Base-by-base conservation (phyloP, 2,329 filamentous ascomycete species). In the Grosmannia clavigera region DNA sequence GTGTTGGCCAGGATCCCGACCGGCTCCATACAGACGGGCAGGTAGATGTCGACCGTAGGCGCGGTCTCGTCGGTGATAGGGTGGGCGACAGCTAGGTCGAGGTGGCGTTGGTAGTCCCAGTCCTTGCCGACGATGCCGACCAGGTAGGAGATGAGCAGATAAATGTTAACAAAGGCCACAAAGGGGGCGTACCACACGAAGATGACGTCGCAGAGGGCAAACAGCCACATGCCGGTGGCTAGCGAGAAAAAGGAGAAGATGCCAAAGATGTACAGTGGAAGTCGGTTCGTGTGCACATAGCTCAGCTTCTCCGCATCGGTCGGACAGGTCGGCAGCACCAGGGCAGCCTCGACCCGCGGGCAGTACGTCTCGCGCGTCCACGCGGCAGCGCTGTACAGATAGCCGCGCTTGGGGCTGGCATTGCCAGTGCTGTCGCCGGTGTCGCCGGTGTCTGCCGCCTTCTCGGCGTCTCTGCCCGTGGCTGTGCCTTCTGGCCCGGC, bases 161-260 rank as follows among this genome's bases (percentile, higher is more conserved):
- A 60, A 12, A 60, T 46, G 35, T 60, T 50, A 35, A 60, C 35
- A 38, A 60, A 60, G 12, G 16, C 55, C 5, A 60, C 59, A 57
- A 60, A 60, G 10, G n/a, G 46, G 2, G 14, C 3, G 16, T 60
- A 60, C 59, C 59, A 60, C 25, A 60, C 27, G 5, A 60, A 60
- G 27, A 60, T 35, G 35, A 19, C n/a, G 27, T 22, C 22, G 48
- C 59, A 60, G 16, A 60, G 46, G 10, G 59, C 54, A 35, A 60
- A 60, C 7, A 60, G 50, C 59, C 59, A 60, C 59, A 60, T 60
- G 55, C 59, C 59, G 19, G 29, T 55, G 9, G 59, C 57, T n/a
- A 60, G 55, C 16, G 59, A 60, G 16, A 60, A 27, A n/a, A 60
- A 60, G 5, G 59, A 60, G 6, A 60, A 4, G n/a, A 60, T 9